Evolutionary conservation across 1,284 basidiomycete genomes (phyloP).

Genomic region (Apiotrichum domesticum): DNA sequence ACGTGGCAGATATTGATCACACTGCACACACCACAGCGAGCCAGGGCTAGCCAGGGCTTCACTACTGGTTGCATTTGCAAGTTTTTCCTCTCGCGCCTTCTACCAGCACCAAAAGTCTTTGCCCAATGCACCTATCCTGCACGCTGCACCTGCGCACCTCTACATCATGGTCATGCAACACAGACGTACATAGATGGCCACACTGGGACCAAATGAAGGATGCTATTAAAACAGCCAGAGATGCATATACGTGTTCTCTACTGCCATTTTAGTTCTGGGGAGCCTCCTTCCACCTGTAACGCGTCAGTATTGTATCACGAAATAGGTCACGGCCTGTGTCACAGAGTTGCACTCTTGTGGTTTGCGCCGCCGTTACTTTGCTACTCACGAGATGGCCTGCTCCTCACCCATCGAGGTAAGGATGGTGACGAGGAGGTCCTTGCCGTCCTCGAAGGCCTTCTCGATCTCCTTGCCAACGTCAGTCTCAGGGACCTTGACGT

Average conservation of each 20-base stretch:
- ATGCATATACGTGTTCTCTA: conserved; percentile 2
- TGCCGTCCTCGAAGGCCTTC: conserved; percentile 72
- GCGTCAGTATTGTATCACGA: not conserved
- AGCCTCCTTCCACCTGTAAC: conserved; percentile 60
- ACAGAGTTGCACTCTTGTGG: not conserved
- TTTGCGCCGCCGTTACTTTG: not conserved
- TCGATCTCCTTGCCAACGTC: conserved; percentile 74
- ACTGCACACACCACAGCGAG: too few relatives aligned
- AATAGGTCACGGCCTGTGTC: too few relatives aligned
- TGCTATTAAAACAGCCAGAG: conserved; percentile 4
- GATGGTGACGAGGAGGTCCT: conserved; percentile 76
- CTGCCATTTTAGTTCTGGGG: conserved; percentile 42
- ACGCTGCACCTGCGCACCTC: too few relatives aligned
- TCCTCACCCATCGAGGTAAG: conserved; percentile 76
- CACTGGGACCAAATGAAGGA: not conserved
- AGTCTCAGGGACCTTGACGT: conserved; percentile 86
- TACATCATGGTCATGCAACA: too few relatives aligned
- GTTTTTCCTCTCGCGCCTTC: too few relatives aligned
- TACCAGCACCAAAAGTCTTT: too few relatives aligned
- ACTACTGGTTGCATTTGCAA: too few relatives aligned
- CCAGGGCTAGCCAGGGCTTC: too few relatives aligned
- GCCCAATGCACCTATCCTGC: too few relatives aligned
- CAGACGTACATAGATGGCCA: too few relatives aligned
- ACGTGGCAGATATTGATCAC: not conserved
- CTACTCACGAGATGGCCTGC: conserved; percentile 65